phyloP scores from a whole-genome alignment of 495 filamentous ascomycete genomes.

The Penicillium lividum region DNA sequence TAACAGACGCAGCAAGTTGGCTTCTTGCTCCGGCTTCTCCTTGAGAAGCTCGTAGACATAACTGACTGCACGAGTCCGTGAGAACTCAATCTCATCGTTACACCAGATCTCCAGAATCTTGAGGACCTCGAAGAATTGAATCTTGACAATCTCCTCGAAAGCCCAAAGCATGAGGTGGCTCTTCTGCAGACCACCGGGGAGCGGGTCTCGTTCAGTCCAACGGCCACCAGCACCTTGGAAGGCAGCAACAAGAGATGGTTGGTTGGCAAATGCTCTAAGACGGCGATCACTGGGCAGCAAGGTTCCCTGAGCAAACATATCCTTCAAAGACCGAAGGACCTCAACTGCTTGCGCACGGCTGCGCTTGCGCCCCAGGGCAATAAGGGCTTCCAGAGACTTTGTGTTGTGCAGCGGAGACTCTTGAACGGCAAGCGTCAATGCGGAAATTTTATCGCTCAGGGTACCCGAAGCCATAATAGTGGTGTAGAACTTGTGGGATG shows the following conservation, averaged over 20 bases:
- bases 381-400: conserved; percentile 80
- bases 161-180: conserved; percentile 84
- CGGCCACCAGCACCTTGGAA: conserved; percentile 56
- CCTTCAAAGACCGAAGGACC: conserved; percentile 86
- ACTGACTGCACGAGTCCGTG: conserved; percentile 78
- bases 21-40: conserved; percentile 96
- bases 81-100: conserved; percentile 90
- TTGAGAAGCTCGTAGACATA: conserved; percentile 87
- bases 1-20: conserved; percentile 84
- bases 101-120: conserved; percentile 89
- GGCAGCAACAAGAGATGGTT: conserved; percentile 70
- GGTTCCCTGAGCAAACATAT: conserved; percentile 85
- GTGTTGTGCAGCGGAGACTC: conserved; percentile 92
- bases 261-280: conserved; percentile 73
- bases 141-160: conserved; percentile 93
- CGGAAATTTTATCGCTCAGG: conserved; percentile 93
- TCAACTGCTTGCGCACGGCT: conserved; percentile 93
- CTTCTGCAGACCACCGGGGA: conserved; percentile 70
- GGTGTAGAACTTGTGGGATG: conserved; percentile 88
- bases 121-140: conserved; percentile 84
- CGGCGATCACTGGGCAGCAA: conserved; percentile 81
- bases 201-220: conserved; percentile 65
- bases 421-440: conserved; percentile 87
- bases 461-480: conserved; percentile 97
- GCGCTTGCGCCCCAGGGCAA: conserved; percentile 79